Evolutionary conservation across 2,329 filamentous ascomycete species (phyloP).

Genomic region (Aspergillus pseudoviridinutans): DNA sequence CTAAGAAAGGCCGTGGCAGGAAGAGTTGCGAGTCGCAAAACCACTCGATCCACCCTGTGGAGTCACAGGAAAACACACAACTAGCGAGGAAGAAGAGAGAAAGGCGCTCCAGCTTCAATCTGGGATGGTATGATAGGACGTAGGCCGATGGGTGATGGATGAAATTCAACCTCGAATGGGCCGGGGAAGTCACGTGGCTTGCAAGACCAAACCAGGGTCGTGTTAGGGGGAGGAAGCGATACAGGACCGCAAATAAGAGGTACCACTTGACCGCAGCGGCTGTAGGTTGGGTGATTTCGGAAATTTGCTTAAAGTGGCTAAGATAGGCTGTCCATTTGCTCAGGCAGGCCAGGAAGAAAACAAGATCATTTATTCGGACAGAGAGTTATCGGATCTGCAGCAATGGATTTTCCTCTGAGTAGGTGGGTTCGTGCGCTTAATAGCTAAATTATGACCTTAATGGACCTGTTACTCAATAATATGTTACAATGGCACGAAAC

Average conservation of each 20-base stretch:
- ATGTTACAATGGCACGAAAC: not conserved
- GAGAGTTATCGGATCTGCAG: not conserved
- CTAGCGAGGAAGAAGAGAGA: constrained; percentile 5
- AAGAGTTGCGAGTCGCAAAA: not conserved
- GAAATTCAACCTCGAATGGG: not conserved
- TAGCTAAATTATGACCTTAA: not conserved
- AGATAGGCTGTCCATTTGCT: no score
- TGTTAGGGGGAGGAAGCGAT: not conserved
- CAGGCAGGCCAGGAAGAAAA: not conserved
- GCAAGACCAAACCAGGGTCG: not conserved
- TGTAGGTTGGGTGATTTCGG: not conserved
- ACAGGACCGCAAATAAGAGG: not conserved
- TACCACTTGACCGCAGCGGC: not conserved
- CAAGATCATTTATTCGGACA: not conserved
- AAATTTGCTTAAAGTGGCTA: not conserved
- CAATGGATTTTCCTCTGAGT: not conserved
- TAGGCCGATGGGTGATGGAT: constrained; percentile 14
- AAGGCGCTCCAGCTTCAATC: constrained; percentile 5
- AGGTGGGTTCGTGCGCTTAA: not conserved
- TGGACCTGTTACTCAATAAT: not conserved
- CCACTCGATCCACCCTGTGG: constrained; percentile 8
- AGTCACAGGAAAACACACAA: constrained; percentile 3
- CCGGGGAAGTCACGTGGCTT: constrained; percentile 2
- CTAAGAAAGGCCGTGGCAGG: constrained; percentile 12
- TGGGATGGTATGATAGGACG: constrained; percentile 12